Evolutionary conservation across 352 stramenopile genomes (phyloP), one percentile per base, ranked within the genome.

Genomic region (Peronosclerospora sorghi): DNA sequence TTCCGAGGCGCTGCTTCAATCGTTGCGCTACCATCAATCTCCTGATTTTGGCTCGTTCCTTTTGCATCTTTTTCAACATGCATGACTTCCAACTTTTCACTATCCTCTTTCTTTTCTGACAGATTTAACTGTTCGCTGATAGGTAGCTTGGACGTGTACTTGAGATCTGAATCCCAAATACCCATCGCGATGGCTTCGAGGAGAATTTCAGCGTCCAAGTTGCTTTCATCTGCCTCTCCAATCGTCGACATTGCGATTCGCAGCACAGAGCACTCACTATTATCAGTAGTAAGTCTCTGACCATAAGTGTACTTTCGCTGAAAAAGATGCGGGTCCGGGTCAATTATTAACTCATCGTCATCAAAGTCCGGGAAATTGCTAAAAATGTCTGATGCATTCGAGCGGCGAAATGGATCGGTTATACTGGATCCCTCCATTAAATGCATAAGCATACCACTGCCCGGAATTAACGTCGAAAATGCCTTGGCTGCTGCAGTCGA

Each of bases 111-210:
- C 5, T 60, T 54, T 14, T 79, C 56, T 4, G 70, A 59, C 0
- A 87, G 56, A 44, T 73, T 71, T 18, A 88, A 38, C 21, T 88
- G 75, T 38, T 87, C 56, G 17, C 59, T 63, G 17, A 87, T 54
- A 4, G 75, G 73, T 9, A 88, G 51, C 41, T 86, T 89, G 9
- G 81, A 88, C 13, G 69, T 74, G 41, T 88, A 89, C 58, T 90
- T 89, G 29, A 91, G 60, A 17, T 83, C 79, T 8, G 73, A 76
- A 37, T 85, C 71, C 68, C 73, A 93, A 44, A 93, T 84, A 45
- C 90, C 76, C 62, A 83, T 87, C 10, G 81, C 81, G 34, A 93
- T 93, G 2, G 81, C 81, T 56, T 93, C 81, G 8, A 93, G 35
- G 2, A 93, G 43, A 7, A 93, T 76, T 52, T 93, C 81, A 0